These are phyloP conservation scores for Lepiota brunneoincarnata DNA, from an alignment of 768 basidiomycete genomes.

Conservation along the genomic window DNA sequence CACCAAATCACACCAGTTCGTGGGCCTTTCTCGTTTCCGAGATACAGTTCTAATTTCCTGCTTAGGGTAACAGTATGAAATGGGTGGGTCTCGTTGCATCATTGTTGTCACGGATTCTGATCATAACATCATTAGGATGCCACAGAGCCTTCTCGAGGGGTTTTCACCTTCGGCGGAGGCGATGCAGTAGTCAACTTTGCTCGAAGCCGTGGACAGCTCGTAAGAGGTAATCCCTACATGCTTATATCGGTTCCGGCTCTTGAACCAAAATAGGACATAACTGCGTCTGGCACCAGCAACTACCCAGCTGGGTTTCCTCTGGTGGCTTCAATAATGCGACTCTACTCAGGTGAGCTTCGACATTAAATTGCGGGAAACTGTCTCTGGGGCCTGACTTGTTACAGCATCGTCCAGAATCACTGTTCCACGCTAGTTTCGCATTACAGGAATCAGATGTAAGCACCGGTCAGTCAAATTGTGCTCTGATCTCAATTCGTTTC, in stretches of 20 bases:
- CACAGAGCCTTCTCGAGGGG: conserved; percentile 47
- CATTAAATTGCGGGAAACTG: not conserved
- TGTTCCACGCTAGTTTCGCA: conserved; percentile 46
- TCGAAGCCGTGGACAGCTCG: conserved; percentile 41
- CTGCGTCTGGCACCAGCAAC: conserved; percentile 53
- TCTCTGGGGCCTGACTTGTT: not conserved
- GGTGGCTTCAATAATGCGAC: conserved; percentile 27
- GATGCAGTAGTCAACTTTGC: conserved; percentile 46
- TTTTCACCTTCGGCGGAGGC: conserved; percentile 46
- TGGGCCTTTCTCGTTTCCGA: not conserved
- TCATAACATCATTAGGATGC: conserved; percentile 32
- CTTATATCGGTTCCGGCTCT: not conserved
- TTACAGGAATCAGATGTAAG: conserved; percentile 51
- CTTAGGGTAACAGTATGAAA: conserved; percentile 50
- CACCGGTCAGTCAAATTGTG: not conserved
- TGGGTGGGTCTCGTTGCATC: conserved; percentile 22
- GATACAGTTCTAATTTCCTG: not conserved
- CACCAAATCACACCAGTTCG: conserved; percentile 43
- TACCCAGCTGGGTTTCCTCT: conserved; percentile 47
- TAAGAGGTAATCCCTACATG: conserved; percentile 32
- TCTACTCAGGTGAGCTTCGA: conserved; percentile 8
- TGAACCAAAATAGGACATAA: conserved; percentile 33
- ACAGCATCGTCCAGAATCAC: conserved; percentile 43
- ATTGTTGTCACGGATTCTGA: not conserved
- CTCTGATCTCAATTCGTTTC: not conserved